Base-by-base conservation (phyloP, 371 early-diverging fungal species). In the Saksenaea oblongispora region DNA sequence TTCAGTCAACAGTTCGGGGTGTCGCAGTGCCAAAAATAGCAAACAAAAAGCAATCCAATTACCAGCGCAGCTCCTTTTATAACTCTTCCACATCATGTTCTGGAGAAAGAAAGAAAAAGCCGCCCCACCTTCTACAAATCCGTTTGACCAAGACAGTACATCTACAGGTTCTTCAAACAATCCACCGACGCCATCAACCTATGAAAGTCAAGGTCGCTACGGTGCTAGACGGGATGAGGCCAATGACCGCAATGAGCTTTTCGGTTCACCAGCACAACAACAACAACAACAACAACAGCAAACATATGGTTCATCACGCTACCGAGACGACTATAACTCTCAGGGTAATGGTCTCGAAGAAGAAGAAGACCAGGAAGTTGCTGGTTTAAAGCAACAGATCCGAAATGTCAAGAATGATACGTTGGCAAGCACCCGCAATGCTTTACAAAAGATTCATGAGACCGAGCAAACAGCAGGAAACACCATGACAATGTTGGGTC, bases 371-470 rank as follows among this genome's bases (percentile, higher is more conserved):
- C 62, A 73, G 24, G 87, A 90, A 64, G 76, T 84, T 11, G 80
- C 77, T 58, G 69, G 72, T 42, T 80, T 93, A 37, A 73, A 84
- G 61, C 63, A 80, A 34, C 84, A 88, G 68, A 91, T 93, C 39
- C 76, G 73, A 22, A 71, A 89, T 63, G 80, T 80, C 24, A 92
- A 93, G 71, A 83, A 86, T 69, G 92, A 93, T 56, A 84, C 89
- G 18, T 74, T 90, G 37, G 78, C 79, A 55, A 89, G 87, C n/a
- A 88, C 92, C 14, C 87, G 93, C 28, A 82, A 89, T 57, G 91
- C 94, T 5, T 71, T 91, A 39, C 78, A 76, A 31, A 85, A 85
- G 35, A 73, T 92, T 13, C 73, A 83, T 51, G 88, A 92, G 63
- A 80, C 92, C 4, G 88, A 92, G 39, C 74, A 76, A 34, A 67